These are phyloP conservation scores for Xylaria hypoxylon DNA, from an alignment of 2,329 filamentous ascomycete genomes.

Conservation along the genomic window DNA sequence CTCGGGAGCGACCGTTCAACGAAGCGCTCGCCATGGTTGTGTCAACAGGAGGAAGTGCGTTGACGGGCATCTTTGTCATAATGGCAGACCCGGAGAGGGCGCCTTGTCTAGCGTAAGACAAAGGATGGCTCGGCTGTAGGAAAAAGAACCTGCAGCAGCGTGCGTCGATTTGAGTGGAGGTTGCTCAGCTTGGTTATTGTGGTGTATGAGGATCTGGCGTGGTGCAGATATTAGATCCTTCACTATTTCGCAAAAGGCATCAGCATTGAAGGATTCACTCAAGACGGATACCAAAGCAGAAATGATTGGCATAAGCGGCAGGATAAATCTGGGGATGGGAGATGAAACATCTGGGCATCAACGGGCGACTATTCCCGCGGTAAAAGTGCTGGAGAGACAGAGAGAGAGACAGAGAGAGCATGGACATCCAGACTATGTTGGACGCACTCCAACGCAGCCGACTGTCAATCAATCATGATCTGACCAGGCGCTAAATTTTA, in stretches of 20 bases:
- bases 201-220: slow-evolving; percentile 34
- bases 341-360: slow-evolving; percentile 26
- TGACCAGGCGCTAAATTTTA: slow-evolving; percentile 23
- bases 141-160: slow-evolving; percentile 39
- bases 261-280: slow-evolving; percentile 34
- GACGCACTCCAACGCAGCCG: slow-evolving; percentile 17
- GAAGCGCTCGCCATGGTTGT: slow-evolving; percentile 45
- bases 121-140: slow-evolving; percentile 44
- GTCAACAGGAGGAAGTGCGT: slow-evolving; percentile 37
- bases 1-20: slow-evolving; percentile 56
- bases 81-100: slow-evolving; percentile 45
- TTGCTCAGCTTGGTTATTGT: slow-evolving; percentile 29
- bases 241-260: slow-evolving; percentile 38
- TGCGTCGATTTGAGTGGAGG: slow-evolving; percentile 25
- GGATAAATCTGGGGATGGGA: slow-evolving; percentile 34
- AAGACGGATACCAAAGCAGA: slow-evolving; percentile 32
- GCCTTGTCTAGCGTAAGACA: slow-evolving; percentile 42
- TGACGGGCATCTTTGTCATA: slow-evolving; percentile 45
- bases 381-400: neutral
- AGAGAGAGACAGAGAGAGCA: too few species aligned
- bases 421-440: neutral
- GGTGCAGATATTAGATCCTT: slow-evolving; percentile 42
- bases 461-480: slow-evolving; percentile 25
- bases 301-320: slow-evolving; percentile 36
- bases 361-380: slow-evolving; percentile 7